Percentiles rank a stretch among this genome's conserved stretches.
Conservation (phyloP, 2,329 filamentous ascomycete genomes). For the Penicillium sp. region DNA sequence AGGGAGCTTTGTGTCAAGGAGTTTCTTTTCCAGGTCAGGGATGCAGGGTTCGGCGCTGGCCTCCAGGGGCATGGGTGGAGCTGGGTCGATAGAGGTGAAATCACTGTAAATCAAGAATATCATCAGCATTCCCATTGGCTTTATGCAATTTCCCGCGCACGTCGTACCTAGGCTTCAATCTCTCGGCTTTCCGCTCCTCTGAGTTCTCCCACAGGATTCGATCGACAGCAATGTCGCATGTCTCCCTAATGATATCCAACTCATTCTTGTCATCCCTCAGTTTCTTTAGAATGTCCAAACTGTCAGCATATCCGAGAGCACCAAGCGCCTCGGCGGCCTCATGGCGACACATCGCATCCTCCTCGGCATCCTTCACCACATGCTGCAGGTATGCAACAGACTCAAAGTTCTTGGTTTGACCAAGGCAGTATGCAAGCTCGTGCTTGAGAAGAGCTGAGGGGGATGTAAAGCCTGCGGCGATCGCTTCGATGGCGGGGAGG, state of each 20-base stretch:
- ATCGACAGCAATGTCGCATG: slow-evolving; percentile 93
- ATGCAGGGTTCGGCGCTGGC: slow-evolving; percentile 60
- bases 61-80: slow-evolving; percentile 78
- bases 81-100: slow-evolving; percentile 93
- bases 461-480: slow-evolving; percentile 81
- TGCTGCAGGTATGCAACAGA: slow-evolving; percentile 70
- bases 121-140: slow-evolving; percentile 6
- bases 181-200: slow-evolving; percentile 68
- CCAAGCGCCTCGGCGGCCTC: slow-evolving; percentile 95
- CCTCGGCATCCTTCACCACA: slow-evolving; percentile 73
- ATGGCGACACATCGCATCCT: slow-evolving; percentile 93
- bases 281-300: slow-evolving; percentile 69
- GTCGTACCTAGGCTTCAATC: slow-evolving; percentile 73
- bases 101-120: slow-evolving; percentile 59
- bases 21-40: slow-evolving; percentile 68
- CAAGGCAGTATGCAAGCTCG: slow-evolving; percentile 94
- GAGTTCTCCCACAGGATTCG: slow-evolving; percentile 92
- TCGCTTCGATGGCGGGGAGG: slow-evolving; percentile 69
- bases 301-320: slow-evolving; percentile 73
- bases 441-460: slow-evolving; percentile 91
- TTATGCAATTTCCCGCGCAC: slow-evolving; percentile 7
- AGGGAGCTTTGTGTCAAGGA: slow-evolving; percentile 75
- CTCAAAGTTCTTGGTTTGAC: slow-evolving; percentile 77
- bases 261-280: slow-evolving; percentile 75
- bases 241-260: slow-evolving; percentile 81